Percentiles rank a stretch among this genome's conserved stretches.
These are phyloP conservation scores for Lasiosphaeriaceae sp. DNA, from an alignment of 495 filamentous ascomycete genomes.

Conservation along the genomic window DNA sequence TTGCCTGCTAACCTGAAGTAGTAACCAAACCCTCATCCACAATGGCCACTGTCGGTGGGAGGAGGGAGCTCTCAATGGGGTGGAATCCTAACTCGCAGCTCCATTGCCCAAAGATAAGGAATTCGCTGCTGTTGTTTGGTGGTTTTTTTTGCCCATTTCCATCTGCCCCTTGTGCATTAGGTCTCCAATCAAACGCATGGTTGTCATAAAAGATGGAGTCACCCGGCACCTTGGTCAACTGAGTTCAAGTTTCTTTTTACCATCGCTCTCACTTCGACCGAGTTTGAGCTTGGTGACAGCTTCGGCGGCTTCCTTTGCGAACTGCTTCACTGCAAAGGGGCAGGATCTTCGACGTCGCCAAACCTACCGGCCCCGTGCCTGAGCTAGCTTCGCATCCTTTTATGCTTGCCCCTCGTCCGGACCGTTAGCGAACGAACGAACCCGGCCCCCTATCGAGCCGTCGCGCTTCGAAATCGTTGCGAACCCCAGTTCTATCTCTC, in stretches of 20 bases:
- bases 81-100: slow-evolving; percentile 1
- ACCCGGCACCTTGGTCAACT: not conserved
- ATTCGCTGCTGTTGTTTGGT: slow-evolving; percentile 6
- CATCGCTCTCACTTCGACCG: not conserved
- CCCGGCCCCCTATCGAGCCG: no score
- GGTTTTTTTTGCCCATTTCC: slow-evolving; percentile 7
- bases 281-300: slow-evolving; percentile 1
- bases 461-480: no score
- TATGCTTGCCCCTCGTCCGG: no score
- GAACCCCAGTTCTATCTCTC: no score
- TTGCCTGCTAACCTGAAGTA: slow-evolving; percentile 12
- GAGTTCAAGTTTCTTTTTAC: not conserved
- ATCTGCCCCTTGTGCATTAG: not conserved
- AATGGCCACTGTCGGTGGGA: slow-evolving; percentile 2
- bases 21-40: slow-evolving; percentile 7
- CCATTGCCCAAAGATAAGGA: slow-evolving; percentile 28
- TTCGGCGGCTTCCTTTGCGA: slow-evolving; percentile 5
- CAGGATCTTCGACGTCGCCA: no score
- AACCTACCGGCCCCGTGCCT: not conserved
- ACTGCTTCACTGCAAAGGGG: not conserved
- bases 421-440: no score
- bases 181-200: not conserved
- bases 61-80: not conserved
- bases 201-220: not conserved
- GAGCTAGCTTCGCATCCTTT: not conserved